Conservation (phyloP, 352 stramenopile genomes). For the Globisporangium okanoganense region DNA sequence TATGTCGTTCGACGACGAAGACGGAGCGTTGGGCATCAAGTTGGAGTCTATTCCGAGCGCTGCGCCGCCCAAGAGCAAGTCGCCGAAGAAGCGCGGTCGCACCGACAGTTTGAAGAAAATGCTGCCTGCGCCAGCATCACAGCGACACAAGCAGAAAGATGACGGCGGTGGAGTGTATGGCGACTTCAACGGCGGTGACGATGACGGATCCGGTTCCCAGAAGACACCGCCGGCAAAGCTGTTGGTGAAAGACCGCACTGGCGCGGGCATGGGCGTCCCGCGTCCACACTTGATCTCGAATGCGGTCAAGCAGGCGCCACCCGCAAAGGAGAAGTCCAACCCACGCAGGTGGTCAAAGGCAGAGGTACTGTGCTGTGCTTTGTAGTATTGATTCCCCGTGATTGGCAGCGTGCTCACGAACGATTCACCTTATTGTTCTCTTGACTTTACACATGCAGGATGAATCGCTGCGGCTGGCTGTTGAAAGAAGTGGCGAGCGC, state of each 20-base stretch:
- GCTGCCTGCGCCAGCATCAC: conserved; percentile 55
- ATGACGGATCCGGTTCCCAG: conserved; percentile 3
- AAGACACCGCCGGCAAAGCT: conserved; percentile 39
- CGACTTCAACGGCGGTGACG: neutral
- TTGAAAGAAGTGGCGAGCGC: conserved; percentile 82
- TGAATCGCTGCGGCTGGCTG: conserved; percentile 74
- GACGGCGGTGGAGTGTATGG: conserved; percentile 6
- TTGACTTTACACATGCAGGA: conserved; percentile 28
- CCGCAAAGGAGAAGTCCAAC: conserved; percentile 85
- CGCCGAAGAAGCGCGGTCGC: conserved; percentile 80
- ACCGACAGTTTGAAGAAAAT: conserved; percentile 81
- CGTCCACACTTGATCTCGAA: conserved; percentile 70
- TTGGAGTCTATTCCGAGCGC: conserved; percentile 1
- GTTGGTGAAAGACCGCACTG: conserved; percentile 75
- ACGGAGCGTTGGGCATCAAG: conserved; percentile 17
- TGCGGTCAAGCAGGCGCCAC: conserved; percentile 70
- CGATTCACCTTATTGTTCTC: neutral
- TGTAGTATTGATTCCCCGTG: neutral
- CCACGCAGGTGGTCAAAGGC: conserved; percentile 80
- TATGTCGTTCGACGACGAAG: conserved; percentile 8
- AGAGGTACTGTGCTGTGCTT: conserved; percentile 24
- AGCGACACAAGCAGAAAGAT: conserved; percentile 57
- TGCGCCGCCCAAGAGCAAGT: conserved; percentile 31
- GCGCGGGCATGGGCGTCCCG: conserved; percentile 67
- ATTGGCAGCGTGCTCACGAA: neutral